These are phyloP conservation scores for Selaginella moellendorffii DNA, from an alignment of 75 land plant species.

Conservation along the genomic window DNA sequence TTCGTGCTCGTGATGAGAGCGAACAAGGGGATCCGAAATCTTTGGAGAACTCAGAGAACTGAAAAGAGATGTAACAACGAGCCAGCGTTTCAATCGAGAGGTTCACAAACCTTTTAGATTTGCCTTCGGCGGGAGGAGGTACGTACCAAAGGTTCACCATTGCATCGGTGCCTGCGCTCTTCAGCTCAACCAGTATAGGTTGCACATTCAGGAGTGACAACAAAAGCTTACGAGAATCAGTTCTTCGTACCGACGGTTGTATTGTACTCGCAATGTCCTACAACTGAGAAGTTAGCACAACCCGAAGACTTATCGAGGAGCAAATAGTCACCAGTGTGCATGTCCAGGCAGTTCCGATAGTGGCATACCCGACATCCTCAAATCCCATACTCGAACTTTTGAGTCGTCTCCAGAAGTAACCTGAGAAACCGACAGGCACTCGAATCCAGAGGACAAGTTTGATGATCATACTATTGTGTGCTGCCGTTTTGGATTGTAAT, in stretches of 20 bases:
- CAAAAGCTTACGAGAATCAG: conserved; percentile 49
- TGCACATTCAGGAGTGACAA: not conserved
- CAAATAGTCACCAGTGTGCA: conserved; percentile 59
- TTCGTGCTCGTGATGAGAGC: conserved; percentile 85
- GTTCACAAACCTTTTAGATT: conserved; percentile 26
- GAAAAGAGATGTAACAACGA: not conserved
- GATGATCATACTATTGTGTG: conserved; percentile 47
- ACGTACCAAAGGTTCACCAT: conserved; percentile 85
- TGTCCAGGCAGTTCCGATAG: conserved; percentile 74
- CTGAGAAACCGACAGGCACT: conserved; percentile 18
- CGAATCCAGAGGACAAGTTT: not conserved
- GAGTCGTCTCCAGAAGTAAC: conserved; percentile 83
- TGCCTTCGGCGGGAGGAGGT: conserved; percentile 18
- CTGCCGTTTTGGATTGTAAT: conserved; percentile 68
- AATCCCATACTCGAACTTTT: conserved; percentile 76
- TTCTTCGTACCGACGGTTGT: conserved; percentile 73
- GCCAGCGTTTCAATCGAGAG: no score
- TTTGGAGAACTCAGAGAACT: not conserved
- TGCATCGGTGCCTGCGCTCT: conserved; percentile 98
- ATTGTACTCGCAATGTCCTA: conserved; percentile 78
- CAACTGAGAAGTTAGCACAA: conserved; percentile 4
- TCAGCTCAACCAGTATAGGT: not conserved
- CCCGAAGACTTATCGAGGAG: not conserved
- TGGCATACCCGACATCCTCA: conserved; percentile 51
- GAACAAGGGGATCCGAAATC: conserved; percentile 42